A percentile compares a stretch with the other conserved stretches of the same genome.
Conservation (phyloP, 208 protist species). For the Trypanosoma grayi region DNA sequence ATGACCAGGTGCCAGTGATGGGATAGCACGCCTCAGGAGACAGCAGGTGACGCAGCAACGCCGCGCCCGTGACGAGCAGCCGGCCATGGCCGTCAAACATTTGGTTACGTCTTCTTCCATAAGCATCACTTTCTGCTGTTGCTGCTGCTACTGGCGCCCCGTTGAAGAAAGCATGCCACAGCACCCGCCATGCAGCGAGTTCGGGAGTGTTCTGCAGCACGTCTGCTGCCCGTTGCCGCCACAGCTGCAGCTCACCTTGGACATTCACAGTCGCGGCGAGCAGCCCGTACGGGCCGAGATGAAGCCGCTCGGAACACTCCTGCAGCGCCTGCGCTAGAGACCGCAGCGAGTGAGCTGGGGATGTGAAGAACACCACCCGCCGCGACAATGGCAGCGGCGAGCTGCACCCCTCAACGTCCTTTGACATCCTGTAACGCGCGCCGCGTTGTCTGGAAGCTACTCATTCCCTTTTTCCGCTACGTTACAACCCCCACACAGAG, state of each 20-base stretch:
- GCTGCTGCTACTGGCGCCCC: neutral
- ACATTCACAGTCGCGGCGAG: neutral
- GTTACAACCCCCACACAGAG: neutral
- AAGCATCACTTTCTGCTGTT: neutral
- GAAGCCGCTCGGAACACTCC: slow-evolving; percentile 7
- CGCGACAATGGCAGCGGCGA: neutral
- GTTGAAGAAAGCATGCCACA: slow-evolving; percentile 10
- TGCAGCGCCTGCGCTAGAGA: slow-evolving; percentile 6
- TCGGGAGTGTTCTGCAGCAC: neutral
- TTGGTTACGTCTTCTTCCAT: neutral
- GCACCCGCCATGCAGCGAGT: slow-evolving; percentile 1
- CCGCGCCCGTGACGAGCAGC: slow-evolving; percentile 6
- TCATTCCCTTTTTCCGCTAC: neutral
- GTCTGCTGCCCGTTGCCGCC: slow-evolving; percentile 8
- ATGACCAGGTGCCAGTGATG: neutral
- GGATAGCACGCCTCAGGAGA: slow-evolving; percentile 9
- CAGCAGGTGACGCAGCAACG: slow-evolving; percentile 14
- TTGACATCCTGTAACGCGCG: no score
- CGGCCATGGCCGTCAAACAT: slow-evolving; percentile 20
- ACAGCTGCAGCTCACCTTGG: slow-evolving; percentile 8
- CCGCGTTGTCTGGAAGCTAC: no score
- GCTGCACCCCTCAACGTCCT: neutral
- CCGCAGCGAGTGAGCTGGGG: neutral
- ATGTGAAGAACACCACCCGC: neutral
- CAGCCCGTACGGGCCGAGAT: slow-evolving; percentile 16